Conservation (phyloP, 1,284 basidiomycete species). For the Irpex lacteus region DNA sequence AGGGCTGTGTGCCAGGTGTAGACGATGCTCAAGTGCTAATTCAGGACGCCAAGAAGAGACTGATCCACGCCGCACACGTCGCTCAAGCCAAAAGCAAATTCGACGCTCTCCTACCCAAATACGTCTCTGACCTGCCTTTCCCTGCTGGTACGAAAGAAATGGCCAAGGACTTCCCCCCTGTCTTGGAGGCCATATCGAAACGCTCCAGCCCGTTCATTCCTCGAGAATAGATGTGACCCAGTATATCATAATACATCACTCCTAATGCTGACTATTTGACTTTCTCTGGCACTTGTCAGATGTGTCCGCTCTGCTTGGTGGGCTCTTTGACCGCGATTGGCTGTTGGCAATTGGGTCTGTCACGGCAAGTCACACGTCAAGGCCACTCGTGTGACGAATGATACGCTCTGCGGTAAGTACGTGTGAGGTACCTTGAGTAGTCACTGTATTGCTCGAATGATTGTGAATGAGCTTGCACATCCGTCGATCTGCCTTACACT, state of each 20-base stretch:
- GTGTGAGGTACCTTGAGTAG: not conserved
- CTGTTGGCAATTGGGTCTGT: not conserved
- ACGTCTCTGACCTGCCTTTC: constrained; percentile 85
- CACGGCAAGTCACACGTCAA: not conserved
- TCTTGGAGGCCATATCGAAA: constrained; percentile 68
- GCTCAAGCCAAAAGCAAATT: constrained; percentile 76
- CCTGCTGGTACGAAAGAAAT: constrained; percentile 86
- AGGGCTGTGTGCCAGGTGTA: constrained; percentile 71
- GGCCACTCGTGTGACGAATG: too few relatives aligned
- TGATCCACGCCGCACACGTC: constrained; percentile 57
- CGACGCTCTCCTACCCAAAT: constrained; percentile 81
- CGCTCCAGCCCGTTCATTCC: constrained; percentile 74
- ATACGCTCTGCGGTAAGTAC: too few relatives aligned
- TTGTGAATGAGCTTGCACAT: not conserved
- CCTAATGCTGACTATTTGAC: constrained; percentile 5
- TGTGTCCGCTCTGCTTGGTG: not conserved
- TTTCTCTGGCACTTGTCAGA: constrained; percentile 3
- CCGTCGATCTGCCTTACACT: constrained; percentile 2
- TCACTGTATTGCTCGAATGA: not conserved
- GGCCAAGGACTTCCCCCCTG: constrained; percentile 59
- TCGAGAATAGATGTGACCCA: constrained; percentile 48
- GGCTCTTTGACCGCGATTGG: not conserved
- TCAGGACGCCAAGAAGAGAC: constrained; percentile 84
- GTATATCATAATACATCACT: constrained; percentile 6
- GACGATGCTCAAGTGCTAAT: constrained; percentile 72